A percentile compares a stretch with the other conserved stretches of the same genome.
These are phyloP conservation scores for Phytophthora rubi DNA, from an alignment of 352 stramenopile genomes.

Conservation along the genomic window DNA sequence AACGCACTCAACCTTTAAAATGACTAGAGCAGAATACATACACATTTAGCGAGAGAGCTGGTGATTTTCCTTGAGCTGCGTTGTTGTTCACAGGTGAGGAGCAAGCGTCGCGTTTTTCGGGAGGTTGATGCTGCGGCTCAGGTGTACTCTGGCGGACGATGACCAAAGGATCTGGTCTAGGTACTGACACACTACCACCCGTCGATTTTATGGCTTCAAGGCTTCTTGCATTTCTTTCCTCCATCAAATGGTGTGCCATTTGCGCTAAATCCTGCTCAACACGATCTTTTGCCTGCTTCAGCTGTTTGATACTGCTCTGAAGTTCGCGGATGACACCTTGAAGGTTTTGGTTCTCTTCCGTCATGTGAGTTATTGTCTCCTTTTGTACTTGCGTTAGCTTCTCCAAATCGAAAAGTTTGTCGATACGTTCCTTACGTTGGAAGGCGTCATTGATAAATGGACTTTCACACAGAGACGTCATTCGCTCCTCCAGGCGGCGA, in stretches of 20 bases:
- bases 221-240: conserved; percentile 64
- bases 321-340: conserved; percentile 83
- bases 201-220: conserved; percentile 37
- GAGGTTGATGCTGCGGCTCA: conserved; percentile 13
- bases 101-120: conserved; percentile 64
- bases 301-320: conserved; percentile 82
- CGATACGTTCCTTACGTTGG: conserved; percentile 84
- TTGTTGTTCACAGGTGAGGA: conserved; percentile 63
- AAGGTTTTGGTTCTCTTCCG: conserved; percentile 83
- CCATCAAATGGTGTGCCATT: conserved; percentile 68
- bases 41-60: conserved; percentile 14
- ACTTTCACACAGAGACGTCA: conserved; percentile 92
- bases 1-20: too few species aligned
- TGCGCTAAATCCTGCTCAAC: conserved; percentile 69
- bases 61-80: conserved; percentile 7
- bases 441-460: conserved; percentile 94
- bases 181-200: conserved; percentile 10
- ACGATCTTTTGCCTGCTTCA: conserved; percentile 78
- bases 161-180: conserved; percentile 21
- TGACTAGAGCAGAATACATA: conserved; percentile 13
- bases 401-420: conserved; percentile 89
- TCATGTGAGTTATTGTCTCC: conserved; percentile 66
- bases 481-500: conserved; percentile 87
- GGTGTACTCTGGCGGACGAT: conserved; percentile 21
- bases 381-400: conserved; percentile 84